Conservation (phyloP, 768 basidiomycete genomes). For the Amanita polypyramis region DNA sequence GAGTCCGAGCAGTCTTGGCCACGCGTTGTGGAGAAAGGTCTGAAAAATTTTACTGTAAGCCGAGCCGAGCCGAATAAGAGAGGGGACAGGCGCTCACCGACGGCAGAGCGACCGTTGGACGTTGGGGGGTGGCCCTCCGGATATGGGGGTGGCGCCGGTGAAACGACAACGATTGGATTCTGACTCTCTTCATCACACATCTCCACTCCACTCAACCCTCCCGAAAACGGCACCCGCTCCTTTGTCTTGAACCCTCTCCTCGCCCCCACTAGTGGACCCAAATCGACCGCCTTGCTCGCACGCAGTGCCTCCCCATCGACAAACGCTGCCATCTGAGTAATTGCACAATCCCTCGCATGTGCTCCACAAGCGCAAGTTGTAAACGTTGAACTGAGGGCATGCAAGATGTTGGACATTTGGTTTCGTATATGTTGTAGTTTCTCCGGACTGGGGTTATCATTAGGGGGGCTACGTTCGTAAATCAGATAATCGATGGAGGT, state of each 20-base stretch:
- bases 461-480: constrained; percentile 12
- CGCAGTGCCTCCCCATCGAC: constrained; percentile 23
- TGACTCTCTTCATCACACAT: constrained; percentile 19
- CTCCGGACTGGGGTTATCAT: constrained; percentile 25
- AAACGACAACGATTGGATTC: not conserved
- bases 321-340: constrained; percentile 55
- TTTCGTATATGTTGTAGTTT: constrained; percentile 43
- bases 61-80: too few relatives aligned
- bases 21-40: too few relatives aligned
- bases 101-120: too few relatives aligned
- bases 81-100: too few relatives aligned
- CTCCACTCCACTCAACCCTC: constrained; percentile 58
- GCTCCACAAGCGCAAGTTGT: constrained; percentile 68
- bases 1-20: not conserved
- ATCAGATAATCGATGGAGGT: constrained; percentile 10
- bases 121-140: too few relatives aligned
- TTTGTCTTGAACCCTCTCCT: constrained; percentile 53
- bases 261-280: constrained; percentile 55
- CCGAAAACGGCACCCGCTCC: constrained; percentile 43
- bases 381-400: constrained; percentile 59
- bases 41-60: too few relatives aligned
- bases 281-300: constrained; percentile 26
- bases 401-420: constrained; percentile 62
- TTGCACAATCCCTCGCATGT: constrained; percentile 49
- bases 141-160: not conserved